Conservation (phyloP, 2,329 filamentous ascomycete species). For the Exophiala alcalophila region DNA sequence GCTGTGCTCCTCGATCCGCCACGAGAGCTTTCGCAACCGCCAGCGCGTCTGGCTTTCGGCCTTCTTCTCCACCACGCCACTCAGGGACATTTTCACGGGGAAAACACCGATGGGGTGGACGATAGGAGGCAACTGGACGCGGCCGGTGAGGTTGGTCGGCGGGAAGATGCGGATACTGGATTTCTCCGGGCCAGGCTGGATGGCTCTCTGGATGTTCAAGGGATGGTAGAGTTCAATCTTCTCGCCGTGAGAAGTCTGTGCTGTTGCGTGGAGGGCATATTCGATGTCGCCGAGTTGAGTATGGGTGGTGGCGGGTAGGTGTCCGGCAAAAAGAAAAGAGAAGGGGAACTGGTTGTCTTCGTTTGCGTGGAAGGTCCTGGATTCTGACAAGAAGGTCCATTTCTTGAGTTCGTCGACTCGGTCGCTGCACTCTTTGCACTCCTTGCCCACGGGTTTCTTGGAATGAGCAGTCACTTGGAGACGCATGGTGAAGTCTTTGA, state of each 20-base stretch:
- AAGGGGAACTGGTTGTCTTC: constrained; percentile 81
- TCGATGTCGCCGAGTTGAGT: constrained; percentile 69
- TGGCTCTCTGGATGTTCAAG: constrained; percentile 73
- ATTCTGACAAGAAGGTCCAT: constrained; percentile 70
- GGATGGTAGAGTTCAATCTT: constrained; percentile 64
- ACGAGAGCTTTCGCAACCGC: constrained; percentile 86
- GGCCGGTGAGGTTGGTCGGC: constrained; percentile 87
- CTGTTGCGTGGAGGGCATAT: constrained; percentile 72
- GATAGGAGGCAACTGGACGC: constrained; percentile 75
- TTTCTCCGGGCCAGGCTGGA: constrained; percentile 76
- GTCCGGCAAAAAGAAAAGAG: constrained; percentile 78
- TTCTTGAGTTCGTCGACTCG: constrained; percentile 71
- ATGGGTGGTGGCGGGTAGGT: constrained; percentile 80
- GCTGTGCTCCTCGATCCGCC: constrained; percentile 87
- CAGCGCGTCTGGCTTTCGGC: constrained; percentile 72
- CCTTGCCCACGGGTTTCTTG: constrained; percentile 75
- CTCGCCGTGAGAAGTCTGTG: constrained; percentile 59
- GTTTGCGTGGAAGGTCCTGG: constrained; percentile 42
- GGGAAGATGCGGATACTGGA: constrained; percentile 93
- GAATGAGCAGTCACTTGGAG: constrained; percentile 69
- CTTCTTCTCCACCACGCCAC: constrained; percentile 75
- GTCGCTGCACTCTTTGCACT: constrained; percentile 73
- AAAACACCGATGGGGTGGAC: constrained; percentile 84
- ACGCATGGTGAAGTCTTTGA: constrained; percentile 70
- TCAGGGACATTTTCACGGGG: constrained; percentile 73